Percentiles rank a stretch among this genome's conserved stretches.
These are phyloP conservation scores for Candida dubliniensis DNA, from an alignment of 1,139 yeast species.

Conservation along the genomic window DNA sequence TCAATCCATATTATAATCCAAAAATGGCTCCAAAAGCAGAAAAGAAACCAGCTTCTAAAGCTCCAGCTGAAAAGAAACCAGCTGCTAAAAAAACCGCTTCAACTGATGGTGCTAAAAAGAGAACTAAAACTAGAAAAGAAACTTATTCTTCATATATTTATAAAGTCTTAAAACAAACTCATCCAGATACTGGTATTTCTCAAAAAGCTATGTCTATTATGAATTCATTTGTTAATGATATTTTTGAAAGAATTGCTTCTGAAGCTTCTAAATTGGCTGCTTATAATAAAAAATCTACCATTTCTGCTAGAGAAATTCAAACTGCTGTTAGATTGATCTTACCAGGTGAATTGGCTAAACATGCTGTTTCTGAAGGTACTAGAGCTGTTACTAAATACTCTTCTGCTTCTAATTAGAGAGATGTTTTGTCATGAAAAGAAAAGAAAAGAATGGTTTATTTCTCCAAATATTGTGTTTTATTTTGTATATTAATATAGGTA, in stretches of 20 bases:
- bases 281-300: constrained; percentile 98
- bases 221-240: constrained; percentile 98
- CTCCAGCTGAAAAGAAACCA: constrained; percentile 97
- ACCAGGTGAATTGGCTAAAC: constrained; percentile 99
- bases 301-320: constrained; percentile 98
- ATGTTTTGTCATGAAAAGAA: not conserved
- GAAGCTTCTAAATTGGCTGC: constrained; percentile 99
- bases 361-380: constrained; percentile 99
- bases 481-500: constrained; percentile 11
- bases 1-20: constrained; percentile 20
- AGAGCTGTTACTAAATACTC: constrained; percentile 99
- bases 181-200: constrained; percentile 99
- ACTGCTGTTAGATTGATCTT: constrained; percentile 98
- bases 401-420: constrained; percentile 60
- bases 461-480: constrained; percentile 5
- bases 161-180: constrained; percentile 98
- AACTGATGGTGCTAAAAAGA: constrained; percentile 84
- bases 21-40: constrained; percentile 97
- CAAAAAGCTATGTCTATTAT: constrained; percentile 99
- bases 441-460: constrained; percentile 7
- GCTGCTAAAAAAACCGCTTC: constrained; percentile 92
- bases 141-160: constrained; percentile 98
- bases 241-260: constrained; percentile 91
- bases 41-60: constrained; percentile 98
- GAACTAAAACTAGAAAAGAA: constrained; percentile 97